These are phyloP conservation scores for Diddensiella santjacobensis DNA, from an alignment of 805 yeast genomes.

Conservation along the genomic window DNA sequence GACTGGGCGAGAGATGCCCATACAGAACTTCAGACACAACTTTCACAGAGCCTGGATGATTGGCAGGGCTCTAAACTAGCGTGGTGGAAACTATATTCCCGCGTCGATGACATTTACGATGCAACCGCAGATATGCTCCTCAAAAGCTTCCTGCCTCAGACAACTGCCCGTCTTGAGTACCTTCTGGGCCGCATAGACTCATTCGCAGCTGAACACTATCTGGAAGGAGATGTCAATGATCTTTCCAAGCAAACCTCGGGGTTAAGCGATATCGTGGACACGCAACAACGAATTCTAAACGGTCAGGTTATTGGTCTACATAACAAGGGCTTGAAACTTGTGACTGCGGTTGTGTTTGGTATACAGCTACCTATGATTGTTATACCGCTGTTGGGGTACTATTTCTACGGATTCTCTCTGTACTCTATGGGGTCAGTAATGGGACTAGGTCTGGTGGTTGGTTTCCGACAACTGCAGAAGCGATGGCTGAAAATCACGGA, in stretches of 20 bases:
- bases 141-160: conserved; percentile 27
- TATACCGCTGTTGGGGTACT: conserved; percentile 31
- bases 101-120: conserved; percentile 36
- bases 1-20: conserved; percentile 38
- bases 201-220: conserved; percentile 10
- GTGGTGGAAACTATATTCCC: conserved; percentile 38
- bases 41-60: conserved; percentile 27
- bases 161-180: conserved; percentile 30
- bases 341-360: conserved; percentile 29
- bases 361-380: conserved; percentile 35
- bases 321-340: conserved; percentile 27
- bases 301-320: conserved; percentile 26
- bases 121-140: conserved; percentile 20
- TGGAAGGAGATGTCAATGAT: conserved; percentile 10
- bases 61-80: conserved; percentile 24
- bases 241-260: conserved; percentile 9
- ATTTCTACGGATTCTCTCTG: conserved; percentile 29
- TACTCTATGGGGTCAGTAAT: conserved; percentile 36
- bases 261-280: conserved; percentile 1
- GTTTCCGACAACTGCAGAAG: conserved; percentile 34
- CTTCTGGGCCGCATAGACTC: conserved; percentile 31
- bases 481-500: conserved; percentile 30
- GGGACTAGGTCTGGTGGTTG: conserved; percentile 35
- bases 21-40: conserved; percentile 35
- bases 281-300: conserved; percentile 7